Evolutionary conservation across 768 basidiomycete species (phyloP), one percentile per base, ranked within the genome.

Genomic region (Phanerochaete sordida): DNA sequence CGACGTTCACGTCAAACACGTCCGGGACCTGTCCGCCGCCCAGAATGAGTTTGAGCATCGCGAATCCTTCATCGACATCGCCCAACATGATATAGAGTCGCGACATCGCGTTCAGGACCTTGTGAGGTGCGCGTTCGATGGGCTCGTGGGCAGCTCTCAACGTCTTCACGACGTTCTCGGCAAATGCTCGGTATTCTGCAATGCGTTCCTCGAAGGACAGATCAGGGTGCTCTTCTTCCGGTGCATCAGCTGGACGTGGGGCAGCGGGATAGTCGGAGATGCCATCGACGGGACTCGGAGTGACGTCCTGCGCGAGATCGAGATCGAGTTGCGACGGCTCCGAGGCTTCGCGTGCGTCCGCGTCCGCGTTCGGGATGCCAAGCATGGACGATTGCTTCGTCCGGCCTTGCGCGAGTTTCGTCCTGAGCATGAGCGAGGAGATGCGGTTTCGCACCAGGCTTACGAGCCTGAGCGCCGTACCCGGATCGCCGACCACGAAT

Each of bases 1-100:
- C 79, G 51, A 91, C 81, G 65, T 88, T 89, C 52, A 88, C 73
- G 66, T 91, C 89, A 66, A 82, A 74, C 39, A 79, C 63, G 69
- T 90, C 87, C 16, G 86, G 86, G 54, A 79, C 66, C 67, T 86
- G 81, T 57, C 68, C 71, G 51, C 84, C 81, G 24, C 69, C 63
- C 43, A 83, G 67, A 37, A 88, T 67, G 57, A 79, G 58, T 54
- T 73, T 74, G 65, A 90, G 73, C 24, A 77, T 72, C 11, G 70
- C 65, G 57, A 87, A 75, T 2, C 84, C 87, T 43, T 79, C 74
- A 46, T 64, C 50, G 62, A 78, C 68, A 48, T 78, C 69, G 23
- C 82, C 85, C 26, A 85, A 71, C 59, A 87, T 77, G 65, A 88
- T 84, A 69, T 81, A 80, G 23, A 81, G 84, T 59, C 87, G 80